Base-by-base conservation (phyloP, 129 eudicot genomes). In the Escallonia herrerae region DNA sequence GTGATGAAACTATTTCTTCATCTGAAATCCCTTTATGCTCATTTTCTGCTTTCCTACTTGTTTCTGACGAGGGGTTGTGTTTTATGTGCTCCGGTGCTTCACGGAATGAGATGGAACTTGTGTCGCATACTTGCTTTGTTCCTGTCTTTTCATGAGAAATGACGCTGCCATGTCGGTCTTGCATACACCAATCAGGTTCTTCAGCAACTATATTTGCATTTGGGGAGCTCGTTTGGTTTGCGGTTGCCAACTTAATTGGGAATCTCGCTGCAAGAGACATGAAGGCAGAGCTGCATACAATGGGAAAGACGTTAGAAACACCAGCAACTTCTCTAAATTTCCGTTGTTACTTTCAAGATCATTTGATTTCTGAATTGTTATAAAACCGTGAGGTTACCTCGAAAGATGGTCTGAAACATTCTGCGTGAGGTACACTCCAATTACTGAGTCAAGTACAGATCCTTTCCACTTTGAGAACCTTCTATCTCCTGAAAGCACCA, bases 321-420 rank as follows among this genome's bases (percentile, higher is more conserved):
- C 54, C 7, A 45, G 44, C 41, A 43, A 54, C 37, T 69, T 52
- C 42, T 33, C 58, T 57, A 58, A 58, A 10, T 49, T 48, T 15
- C 54, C 47, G 56, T 55, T 62, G 7, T 43, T 62, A 38, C 43
- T 63, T 11, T 56, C 11, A 46, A 58, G 56, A 39, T 41, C 37
- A 39, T 65, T 4, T 9, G 14, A 64, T 8, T 6, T 10, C 45
- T 49, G 15, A 38, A 46, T n/a, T 47, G 10, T 56, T 43, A 44
- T 8, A 68, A 42, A 74, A 64, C 52, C 62, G 60, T 7, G 15
- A 22, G 33, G 33, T 58, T 72, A 90, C 97, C 97, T 90, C 22
- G 97, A 90, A 66, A 90, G 95, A 75, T 90, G 97, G 74, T 90
- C 97, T 4, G 97, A 86, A 54, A 90, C 97, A 44, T 90, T 90